These are phyloP conservation scores for Fragilaria radians DNA, from an alignment of 108 stramenopile genomes.

Conservation along the genomic window DNA sequence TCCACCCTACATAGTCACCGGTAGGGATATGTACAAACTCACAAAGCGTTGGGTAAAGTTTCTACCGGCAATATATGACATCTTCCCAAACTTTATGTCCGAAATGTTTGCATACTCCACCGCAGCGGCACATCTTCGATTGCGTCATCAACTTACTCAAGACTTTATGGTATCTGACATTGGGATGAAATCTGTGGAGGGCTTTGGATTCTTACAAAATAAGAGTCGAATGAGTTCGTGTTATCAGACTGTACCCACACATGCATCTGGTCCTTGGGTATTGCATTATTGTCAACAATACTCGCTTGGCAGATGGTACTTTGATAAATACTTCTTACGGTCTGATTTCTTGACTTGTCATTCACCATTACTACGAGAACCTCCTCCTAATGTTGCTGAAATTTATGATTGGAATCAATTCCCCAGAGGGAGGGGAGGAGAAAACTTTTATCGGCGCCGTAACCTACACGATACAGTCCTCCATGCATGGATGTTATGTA, in stretches of 20 bases:
- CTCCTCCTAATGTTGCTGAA: constrained; percentile 31
- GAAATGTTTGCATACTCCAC: constrained; percentile 71
- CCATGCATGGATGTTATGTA: not conserved
- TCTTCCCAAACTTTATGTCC: constrained; percentile 43
- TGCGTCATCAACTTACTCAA: constrained; percentile 61
- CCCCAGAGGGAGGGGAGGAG: not conserved
- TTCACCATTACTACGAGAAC: constrained; percentile 51
- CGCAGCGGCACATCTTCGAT: constrained; percentile 71
- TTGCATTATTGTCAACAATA: constrained; percentile 59
- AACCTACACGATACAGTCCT: not conserved
- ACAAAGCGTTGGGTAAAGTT: constrained; percentile 72
- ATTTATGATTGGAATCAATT: constrained; percentile 28
- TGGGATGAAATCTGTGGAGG: not conserved
- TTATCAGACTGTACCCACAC: constrained; percentile 10
- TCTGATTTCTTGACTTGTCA: constrained; percentile 65
- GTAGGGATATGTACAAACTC: constrained; percentile 68
- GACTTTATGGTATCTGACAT: constrained; percentile 68
- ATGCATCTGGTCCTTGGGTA: constrained; percentile 35
- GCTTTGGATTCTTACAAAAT: constrained; percentile 10
- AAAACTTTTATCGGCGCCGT: not conserved
- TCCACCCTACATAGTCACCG: constrained; percentile 87
- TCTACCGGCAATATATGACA: constrained; percentile 45
- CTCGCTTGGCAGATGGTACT: constrained; percentile 28
- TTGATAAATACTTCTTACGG: constrained; percentile 55
- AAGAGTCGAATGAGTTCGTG: constrained; percentile 2